Conservation (phyloP, 441 rosid species). For the Euphorbia schlechtendalii region DNA sequence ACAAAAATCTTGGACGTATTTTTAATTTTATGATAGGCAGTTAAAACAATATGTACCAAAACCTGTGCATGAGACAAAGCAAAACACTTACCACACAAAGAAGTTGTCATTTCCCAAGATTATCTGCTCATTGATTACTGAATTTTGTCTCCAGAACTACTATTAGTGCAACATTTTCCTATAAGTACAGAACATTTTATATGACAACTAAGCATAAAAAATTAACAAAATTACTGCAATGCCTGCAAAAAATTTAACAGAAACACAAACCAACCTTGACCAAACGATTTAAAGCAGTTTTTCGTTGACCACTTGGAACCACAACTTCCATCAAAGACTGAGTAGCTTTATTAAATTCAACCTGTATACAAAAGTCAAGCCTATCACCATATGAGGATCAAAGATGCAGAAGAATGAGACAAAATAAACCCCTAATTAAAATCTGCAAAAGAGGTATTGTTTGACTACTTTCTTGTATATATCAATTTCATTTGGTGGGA, state of each 20-base stretch:
- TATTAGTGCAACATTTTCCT: constrained; percentile 97
- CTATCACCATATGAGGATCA: constrained; percentile 22
- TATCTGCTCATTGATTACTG: constrained; percentile 74
- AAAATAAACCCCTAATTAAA: too few relatives aligned
- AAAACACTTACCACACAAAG: constrained; percentile 81
- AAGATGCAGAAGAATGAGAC: too few relatives aligned
- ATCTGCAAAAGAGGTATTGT: too few relatives aligned
- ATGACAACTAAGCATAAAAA: constrained; percentile 16
- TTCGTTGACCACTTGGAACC: constrained; percentile 84
- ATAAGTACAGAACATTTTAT: constrained; percentile 14
- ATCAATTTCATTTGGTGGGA: too few relatives aligned
- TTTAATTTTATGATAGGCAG: too few relatives aligned
- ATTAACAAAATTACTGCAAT: constrained; percentile 12
- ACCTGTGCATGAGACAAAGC: constrained; percentile 8
- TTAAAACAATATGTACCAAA: too few relatives aligned
- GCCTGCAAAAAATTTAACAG: not conserved
- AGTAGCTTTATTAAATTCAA: constrained; percentile 98
- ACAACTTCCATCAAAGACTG: too few relatives aligned
- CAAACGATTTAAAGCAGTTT: constrained; percentile 77
- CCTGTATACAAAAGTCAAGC: constrained; percentile 56
- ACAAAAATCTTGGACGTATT: too few relatives aligned
- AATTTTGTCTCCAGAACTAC: constrained; percentile 95
- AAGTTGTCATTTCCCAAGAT: constrained; percentile 89
- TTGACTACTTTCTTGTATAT: too few relatives aligned
- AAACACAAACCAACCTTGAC: constrained; percentile 52